These are phyloP conservation scores for Oryza glaberrima DNA, from an alignment of 176 grass and related monocot genomes.

Conservation along the genomic window DNA sequence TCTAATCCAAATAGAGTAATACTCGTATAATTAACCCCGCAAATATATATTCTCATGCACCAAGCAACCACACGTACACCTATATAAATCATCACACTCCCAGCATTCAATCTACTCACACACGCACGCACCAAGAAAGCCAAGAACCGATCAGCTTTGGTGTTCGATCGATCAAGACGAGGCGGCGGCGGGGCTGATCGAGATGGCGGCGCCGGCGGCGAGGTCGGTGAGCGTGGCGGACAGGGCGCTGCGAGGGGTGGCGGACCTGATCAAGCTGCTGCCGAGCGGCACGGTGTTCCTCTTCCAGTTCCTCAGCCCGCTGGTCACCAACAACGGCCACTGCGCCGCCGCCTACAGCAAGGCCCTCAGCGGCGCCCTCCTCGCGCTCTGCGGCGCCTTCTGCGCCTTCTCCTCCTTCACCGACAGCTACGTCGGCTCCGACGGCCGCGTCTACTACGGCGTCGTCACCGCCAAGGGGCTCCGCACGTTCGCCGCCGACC, in stretches of 20 bases:
- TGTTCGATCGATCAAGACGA: background rate
- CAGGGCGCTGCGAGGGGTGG: slow-evolving; percentile 49
- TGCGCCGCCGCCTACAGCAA: slow-evolving; percentile 51
- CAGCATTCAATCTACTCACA: background rate
- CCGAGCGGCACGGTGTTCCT: slow-evolving; percentile 81
- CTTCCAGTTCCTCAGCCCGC: slow-evolving; percentile 75
- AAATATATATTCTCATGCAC: background rate
- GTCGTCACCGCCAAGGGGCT: slow-evolving; percentile 56
- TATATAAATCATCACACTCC: slow-evolving; percentile 39
- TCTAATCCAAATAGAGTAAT: background rate
- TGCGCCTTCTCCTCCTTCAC: slow-evolving; percentile 80
- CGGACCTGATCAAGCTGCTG: slow-evolving; percentile 84
- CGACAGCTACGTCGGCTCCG: slow-evolving; percentile 73
- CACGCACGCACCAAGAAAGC: background rate
- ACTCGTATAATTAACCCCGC: background rate
- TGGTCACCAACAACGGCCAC: slow-evolving; percentile 72
- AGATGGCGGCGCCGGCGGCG: slow-evolving; percentile 36
- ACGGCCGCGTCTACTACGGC: slow-evolving; percentile 80
- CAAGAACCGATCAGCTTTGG: background rate
- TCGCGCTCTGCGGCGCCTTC: slow-evolving; percentile 60
- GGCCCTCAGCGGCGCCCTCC: slow-evolving; percentile 38
- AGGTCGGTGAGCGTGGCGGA: slow-evolving; percentile 40
- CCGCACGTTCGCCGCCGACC: slow-evolving; percentile 58
- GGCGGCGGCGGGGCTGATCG: slow-evolving; percentile 14
- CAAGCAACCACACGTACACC: background rate